These are phyloP conservation scores for Rhinocladiella similis DNA, from an alignment of 2,329 filamentous ascomycete genomes.

Conservation along the genomic window DNA sequence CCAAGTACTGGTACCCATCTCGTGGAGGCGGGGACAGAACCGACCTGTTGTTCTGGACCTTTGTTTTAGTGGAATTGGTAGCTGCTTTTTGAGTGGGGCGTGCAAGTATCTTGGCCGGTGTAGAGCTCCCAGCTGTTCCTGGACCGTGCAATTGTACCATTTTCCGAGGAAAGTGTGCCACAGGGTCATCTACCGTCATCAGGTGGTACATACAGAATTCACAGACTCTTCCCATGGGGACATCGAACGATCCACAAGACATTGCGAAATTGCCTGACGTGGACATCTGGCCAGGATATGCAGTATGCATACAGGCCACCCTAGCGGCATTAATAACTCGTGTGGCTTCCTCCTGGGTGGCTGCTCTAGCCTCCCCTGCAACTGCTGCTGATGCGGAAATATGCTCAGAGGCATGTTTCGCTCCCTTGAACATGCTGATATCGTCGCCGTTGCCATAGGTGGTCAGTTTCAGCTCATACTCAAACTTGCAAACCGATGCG, in stretches of 20 bases:
- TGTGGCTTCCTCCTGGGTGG: constrained; percentile 46
- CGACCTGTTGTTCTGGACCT: no score
- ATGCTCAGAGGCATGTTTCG: no score
- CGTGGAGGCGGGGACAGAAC: neutral
- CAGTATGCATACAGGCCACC: constrained; percentile 45
- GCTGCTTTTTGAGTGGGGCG: neutral
- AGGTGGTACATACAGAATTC: constrained; percentile 52
- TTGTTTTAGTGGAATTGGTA: neutral
- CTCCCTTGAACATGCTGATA: constrained; percentile 2
- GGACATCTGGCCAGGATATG: constrained; percentile 52
- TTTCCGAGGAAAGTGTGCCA: neutral
- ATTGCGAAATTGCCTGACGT: constrained; percentile 53
- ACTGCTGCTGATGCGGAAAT: constrained; percentile 40
- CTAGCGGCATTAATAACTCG: constrained; percentile 40
- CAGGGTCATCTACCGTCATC: constrained; percentile 34
- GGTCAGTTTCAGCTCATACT: constrained; percentile 19
- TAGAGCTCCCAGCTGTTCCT: no score
- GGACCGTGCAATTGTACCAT: no score
- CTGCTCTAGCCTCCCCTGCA: constrained; percentile 43
- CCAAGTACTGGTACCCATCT: neutral
- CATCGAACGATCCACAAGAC: constrained; percentile 33
- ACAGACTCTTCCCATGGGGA: constrained; percentile 42
- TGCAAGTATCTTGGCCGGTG: no score
- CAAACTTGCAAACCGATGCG: neutral
- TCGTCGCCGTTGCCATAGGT: constrained; percentile 12